phyloP scores from a whole-genome alignment of 345 rosid species.

The Stellera chamaejasme region DNA sequence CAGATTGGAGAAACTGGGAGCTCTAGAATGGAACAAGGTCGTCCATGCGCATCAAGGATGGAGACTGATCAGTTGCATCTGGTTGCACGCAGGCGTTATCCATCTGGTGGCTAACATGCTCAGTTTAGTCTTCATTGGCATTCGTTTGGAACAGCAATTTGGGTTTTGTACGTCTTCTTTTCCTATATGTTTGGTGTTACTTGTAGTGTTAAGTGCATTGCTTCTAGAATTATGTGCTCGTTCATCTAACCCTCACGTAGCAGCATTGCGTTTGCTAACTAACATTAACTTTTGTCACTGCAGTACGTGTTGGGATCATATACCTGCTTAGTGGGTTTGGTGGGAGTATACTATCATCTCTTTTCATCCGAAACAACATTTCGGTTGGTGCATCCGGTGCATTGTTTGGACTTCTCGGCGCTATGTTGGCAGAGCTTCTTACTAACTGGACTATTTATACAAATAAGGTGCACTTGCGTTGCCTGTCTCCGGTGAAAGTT shows the following conservation, averaged over 20 bases:
- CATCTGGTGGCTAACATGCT: constrained; percentile 80
- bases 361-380: constrained; percentile 51
- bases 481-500: too few relatives aligned
- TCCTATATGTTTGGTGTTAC: background rate
- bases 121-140: constrained; percentile 69
- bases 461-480: constrained; percentile 45
- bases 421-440: constrained; percentile 85
- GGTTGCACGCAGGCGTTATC: constrained; percentile 90
- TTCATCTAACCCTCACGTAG: background rate
- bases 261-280: background rate
- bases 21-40: constrained; percentile 50
- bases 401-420: constrained; percentile 86
- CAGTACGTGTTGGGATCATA: constrained; percentile 68
- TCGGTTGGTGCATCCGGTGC: constrained; percentile 99
- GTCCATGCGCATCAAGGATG: constrained; percentile 72
- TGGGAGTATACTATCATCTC: constrained; percentile 62
- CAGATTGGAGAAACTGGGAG: constrained; percentile 84
- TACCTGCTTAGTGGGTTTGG: constrained; percentile 70
- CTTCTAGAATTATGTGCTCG: too few relatives aligned
- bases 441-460: constrained; percentile 87
- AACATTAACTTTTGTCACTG: background rate
- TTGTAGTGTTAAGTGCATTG: background rate
- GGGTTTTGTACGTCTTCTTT: constrained; percentile 51
- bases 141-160: constrained; percentile 82
- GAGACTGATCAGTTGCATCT: constrained; percentile 70